These are phyloP conservation scores for Globisporangium solare DNA, from an alignment of 352 stramenopile species.

Conservation along the genomic window DNA sequence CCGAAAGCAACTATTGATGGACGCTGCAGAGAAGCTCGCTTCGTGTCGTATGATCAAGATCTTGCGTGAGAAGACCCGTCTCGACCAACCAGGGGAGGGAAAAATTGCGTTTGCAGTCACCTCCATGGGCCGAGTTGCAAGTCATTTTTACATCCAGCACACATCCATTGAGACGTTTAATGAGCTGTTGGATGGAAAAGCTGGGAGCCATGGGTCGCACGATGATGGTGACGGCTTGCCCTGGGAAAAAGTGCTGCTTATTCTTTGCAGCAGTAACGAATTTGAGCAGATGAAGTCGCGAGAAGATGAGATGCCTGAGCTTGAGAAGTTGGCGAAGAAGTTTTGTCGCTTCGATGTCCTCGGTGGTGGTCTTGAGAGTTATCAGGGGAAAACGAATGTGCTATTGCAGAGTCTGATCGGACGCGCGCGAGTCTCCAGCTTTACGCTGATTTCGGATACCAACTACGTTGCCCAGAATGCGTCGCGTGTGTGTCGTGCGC, in stretches of 20 bases:
- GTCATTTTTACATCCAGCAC: constrained; percentile 99
- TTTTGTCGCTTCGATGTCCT: constrained; percentile 88
- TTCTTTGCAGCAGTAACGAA: constrained; percentile 88
- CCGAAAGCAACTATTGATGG: constrained; percentile 64
- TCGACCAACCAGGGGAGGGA: constrained; percentile 28
- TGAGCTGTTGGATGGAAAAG: constrained; percentile 81
- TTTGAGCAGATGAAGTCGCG: constrained; percentile 96
- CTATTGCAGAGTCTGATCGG: constrained; percentile 90
- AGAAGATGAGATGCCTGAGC: constrained; percentile 92
- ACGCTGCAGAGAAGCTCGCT: constrained; percentile 72
- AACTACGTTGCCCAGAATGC: constrained; percentile 99
- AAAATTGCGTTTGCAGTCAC: constrained; percentile 90
- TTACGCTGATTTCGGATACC: constrained; percentile 98
- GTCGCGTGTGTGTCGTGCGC: constrained; percentile 93
- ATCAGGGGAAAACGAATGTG: constrained; percentile 95
- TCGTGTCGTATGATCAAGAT: constrained; percentile 83
- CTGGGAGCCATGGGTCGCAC: constrained; percentile 19
- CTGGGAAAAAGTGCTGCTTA: constrained; percentile 65
- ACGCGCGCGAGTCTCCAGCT: constrained; percentile 86
- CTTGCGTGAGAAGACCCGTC: constrained; percentile 44
- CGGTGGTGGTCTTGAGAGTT: constrained; percentile 89
- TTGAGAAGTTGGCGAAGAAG: constrained; percentile 89
- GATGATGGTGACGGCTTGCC: constrained; percentile 41
- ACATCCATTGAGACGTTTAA: constrained; percentile 98
- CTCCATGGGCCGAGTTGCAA: constrained; percentile 95